A percentile compares a stretch with the other conserved stretches of the same genome.
Evolutionary conservation across 768 basidiomycete species (phyloP).

Genomic region (Phlebiopsis flavidoalba): DNA sequence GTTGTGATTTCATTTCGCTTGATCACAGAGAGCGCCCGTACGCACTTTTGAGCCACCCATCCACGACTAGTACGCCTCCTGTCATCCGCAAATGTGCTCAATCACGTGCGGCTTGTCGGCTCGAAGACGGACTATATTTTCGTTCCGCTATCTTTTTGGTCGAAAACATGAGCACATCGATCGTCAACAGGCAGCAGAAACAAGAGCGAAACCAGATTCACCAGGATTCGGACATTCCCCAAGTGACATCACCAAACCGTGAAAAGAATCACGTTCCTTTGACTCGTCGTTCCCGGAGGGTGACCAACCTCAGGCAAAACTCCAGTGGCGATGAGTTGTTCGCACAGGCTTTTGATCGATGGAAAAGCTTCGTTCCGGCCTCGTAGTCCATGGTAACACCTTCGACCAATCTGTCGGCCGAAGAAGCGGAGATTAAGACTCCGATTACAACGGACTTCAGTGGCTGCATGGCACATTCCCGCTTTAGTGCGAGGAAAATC

Average conservation of each 20-base stretch:
- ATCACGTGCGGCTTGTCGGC: constrained; percentile 34
- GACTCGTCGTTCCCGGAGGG: background rate
- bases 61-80: background rate
- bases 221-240: background rate
- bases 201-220: background rate
- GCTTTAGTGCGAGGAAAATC: constrained; percentile 75
- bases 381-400: constrained; percentile 53
- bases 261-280: background rate
- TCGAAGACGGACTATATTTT: constrained; percentile 34
- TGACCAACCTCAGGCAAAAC: constrained; percentile 33
- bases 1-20: background rate
- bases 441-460: constrained; percentile 60
- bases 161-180: constrained; percentile 29
- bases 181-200: background rate
- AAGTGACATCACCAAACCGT: background rate
- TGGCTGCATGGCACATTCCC: constrained; percentile 64
- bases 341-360: constrained; percentile 36
- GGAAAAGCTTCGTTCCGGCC: constrained; percentile 30
- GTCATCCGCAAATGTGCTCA: constrained; percentile 16
- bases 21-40: background rate
- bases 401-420: constrained; percentile 48
- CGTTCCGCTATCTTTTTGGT: constrained; percentile 32
- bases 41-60: background rate
- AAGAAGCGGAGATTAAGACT: constrained; percentile 59
- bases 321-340: constrained; percentile 40